Conservation (phyloP, 306 rosid genomes). For the Quercus engelmannii region DNA sequence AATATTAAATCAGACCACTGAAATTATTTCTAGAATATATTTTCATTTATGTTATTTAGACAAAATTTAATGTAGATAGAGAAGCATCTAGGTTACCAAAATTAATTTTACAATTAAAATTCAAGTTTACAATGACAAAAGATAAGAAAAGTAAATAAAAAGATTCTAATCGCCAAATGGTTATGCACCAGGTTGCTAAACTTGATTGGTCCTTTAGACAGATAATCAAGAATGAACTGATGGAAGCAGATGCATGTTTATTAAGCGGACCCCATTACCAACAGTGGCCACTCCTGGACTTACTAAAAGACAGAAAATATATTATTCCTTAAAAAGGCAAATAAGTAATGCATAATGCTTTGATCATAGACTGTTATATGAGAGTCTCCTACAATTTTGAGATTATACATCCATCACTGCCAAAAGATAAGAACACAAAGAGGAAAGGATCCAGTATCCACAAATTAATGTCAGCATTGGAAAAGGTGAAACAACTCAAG, state of each 20-base stretch:
- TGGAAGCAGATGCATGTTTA: background rate
- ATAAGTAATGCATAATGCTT: background rate
- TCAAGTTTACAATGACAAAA: background rate
- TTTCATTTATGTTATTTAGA: background rate
- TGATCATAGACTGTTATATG: background rate
- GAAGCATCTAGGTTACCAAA: background rate
- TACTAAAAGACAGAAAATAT: background rate
- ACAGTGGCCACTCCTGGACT: background rate
- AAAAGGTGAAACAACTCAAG: background rate
- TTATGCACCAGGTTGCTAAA: background rate
- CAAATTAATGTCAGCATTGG: background rate
- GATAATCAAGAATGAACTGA: background rate
- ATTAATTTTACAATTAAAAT: background rate
- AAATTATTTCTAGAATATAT: background rate
- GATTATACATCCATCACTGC: background rate
- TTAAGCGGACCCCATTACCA: background rate
- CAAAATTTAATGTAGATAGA: background rate
- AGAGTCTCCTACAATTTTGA: background rate
- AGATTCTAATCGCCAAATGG: background rate
- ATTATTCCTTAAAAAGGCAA: background rate
- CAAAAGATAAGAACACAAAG: background rate
- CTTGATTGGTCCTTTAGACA: background rate
- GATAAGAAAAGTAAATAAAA: background rate
- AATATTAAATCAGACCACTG: slow-evolving; percentile 18
- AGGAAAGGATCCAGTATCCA: background rate